Percentiles rank a stretch among this genome's conserved stretches.
These are phyloP conservation scores for Musa schizocarpa DNA, from an alignment of 176 grass and related monocot genomes.

Conservation along the genomic window DNA sequence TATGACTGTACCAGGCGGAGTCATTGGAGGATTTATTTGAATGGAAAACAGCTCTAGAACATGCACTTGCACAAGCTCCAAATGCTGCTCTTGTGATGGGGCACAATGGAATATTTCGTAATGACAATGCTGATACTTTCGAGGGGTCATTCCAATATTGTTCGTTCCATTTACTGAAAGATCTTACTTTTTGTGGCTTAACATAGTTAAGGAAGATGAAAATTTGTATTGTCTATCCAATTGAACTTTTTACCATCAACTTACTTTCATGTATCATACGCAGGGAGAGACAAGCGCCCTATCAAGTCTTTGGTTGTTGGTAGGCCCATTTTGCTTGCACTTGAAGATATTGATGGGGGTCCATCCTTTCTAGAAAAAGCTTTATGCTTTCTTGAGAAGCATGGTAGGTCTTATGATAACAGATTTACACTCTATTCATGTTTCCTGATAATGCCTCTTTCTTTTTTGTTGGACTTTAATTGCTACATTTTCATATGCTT, in stretches of 20 bases:
- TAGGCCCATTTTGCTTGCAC: slow-evolving; percentile 92
- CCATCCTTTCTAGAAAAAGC: slow-evolving; percentile 99
- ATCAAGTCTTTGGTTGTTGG: slow-evolving; percentile 89
- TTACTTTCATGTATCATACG: slow-evolving; percentile 17
- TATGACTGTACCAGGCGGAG: slow-evolving; percentile 51
- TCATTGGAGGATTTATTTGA: slow-evolving; percentile 92
- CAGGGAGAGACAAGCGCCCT: slow-evolving; percentile 89
- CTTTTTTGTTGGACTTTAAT: background rate
- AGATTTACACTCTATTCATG: background rate
- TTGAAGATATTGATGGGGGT: slow-evolving; percentile 97
- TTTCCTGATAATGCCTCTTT: background rate
- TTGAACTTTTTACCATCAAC: slow-evolving; percentile 9
- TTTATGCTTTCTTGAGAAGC: slow-evolving; percentile 90
- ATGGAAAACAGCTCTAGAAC: slow-evolving; percentile 96
- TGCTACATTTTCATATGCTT: slow-evolving; percentile 11
- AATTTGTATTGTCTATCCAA: background rate
- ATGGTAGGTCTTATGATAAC: slow-evolving; percentile 45
- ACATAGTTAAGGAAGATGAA: background rate
- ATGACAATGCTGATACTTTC: slow-evolving; percentile 70
- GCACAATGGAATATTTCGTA: slow-evolving; percentile 97
- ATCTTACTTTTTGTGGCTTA: background rate
- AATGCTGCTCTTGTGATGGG: slow-evolving; percentile 99
- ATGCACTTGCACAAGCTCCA: slow-evolving; percentile 96
- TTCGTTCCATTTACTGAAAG: slow-evolving; percentile 34
- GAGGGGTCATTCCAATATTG: slow-evolving; percentile 83